Percentiles rank a stretch among this genome's conserved stretches.
Conservation (phyloP, 108 stramenopile species). For the Nannochloropsis gaditana region DNA sequence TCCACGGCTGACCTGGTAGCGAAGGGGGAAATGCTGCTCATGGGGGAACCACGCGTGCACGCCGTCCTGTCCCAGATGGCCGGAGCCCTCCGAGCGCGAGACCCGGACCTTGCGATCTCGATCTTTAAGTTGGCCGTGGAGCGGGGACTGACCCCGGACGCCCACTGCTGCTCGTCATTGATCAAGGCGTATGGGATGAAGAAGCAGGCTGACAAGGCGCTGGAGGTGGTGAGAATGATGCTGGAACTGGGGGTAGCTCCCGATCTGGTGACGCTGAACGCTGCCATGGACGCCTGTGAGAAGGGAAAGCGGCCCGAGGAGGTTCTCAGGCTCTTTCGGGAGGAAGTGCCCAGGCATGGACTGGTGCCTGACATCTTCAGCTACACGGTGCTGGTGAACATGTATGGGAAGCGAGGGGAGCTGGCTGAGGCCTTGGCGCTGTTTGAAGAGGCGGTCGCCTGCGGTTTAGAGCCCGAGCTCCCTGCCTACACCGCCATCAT, state of each 20-base stretch:
- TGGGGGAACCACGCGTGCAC: background rate
- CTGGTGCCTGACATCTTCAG: background rate
- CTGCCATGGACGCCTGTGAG: constrained; percentile 29
- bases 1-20: background rate
- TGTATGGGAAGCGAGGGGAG: background rate
- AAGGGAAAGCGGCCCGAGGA: constrained; percentile 19
- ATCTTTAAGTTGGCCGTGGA: background rate
- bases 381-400: background rate
- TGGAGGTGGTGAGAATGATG: constrained; percentile 29
- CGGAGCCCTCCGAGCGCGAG: background rate
- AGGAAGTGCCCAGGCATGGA: background rate
- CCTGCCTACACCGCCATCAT: background rate
- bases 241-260: constrained; percentile 24
- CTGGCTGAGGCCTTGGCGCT: background rate
- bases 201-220: constrained; percentile 25
- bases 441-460: background rate
- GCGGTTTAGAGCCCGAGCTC: background rate
- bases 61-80: constrained; percentile 6
- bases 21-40: background rate
- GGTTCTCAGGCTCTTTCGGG: background rate
- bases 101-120: background rate
- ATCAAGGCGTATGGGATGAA: constrained; percentile 33
- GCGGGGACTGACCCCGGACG: constrained; percentile 9
- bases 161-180: constrained; percentile 22
- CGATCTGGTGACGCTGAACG: constrained; percentile 31